phyloP scores from a whole-genome alignment of 2,329 filamentous ascomycete species.

The Hortaea sp. region DNA sequence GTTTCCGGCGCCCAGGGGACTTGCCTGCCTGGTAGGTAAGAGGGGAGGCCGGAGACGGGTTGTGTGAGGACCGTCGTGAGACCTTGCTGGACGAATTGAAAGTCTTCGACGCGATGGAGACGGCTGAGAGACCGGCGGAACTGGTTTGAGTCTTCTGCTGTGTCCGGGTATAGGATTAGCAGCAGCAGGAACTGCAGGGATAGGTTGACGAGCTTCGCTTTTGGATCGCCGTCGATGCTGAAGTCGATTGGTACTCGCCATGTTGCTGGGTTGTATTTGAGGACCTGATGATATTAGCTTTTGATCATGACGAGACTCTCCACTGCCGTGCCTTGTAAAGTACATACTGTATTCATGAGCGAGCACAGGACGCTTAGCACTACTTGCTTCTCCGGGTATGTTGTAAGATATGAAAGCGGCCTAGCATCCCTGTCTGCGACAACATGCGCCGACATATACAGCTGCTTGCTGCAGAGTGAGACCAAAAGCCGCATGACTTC shows the following conservation, averaged over 20 bases:
- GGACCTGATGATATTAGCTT: background rate
- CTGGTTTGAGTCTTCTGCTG: constrained; percentile 57
- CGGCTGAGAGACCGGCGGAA: constrained; percentile 88
- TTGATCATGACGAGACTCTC: background rate
- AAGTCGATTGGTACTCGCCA: constrained; percentile 89
- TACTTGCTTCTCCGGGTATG: constrained; percentile 79
- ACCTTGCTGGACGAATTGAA: constrained; percentile 65
- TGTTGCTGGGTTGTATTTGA: constrained; percentile 84
- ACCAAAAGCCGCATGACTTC: constrained; percentile 81
- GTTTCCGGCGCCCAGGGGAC: constrained; percentile 88
- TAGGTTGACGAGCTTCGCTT: constrained; percentile 83
- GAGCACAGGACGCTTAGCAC: constrained; percentile 88
- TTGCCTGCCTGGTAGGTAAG: constrained; percentile 74
- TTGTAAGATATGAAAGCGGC: constrained; percentile 79
- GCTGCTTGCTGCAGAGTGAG: constrained; percentile 77
- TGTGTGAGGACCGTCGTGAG: constrained; percentile 60
- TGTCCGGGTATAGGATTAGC: constrained; percentile 20
- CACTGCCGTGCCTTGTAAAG: background rate
- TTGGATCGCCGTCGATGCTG: constrained; percentile 65
- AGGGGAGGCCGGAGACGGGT: constrained; percentile 76
- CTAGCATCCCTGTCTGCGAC: constrained; percentile 75
- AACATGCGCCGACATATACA: constrained; percentile 77
- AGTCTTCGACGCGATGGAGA: constrained; percentile 86
- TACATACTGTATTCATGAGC: constrained; percentile 75
- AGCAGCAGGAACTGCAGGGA: constrained; percentile 84